phyloP scores from a whole-genome alignment of 306 rosid genomes.

The Pyrus pyrifolia region DNA sequence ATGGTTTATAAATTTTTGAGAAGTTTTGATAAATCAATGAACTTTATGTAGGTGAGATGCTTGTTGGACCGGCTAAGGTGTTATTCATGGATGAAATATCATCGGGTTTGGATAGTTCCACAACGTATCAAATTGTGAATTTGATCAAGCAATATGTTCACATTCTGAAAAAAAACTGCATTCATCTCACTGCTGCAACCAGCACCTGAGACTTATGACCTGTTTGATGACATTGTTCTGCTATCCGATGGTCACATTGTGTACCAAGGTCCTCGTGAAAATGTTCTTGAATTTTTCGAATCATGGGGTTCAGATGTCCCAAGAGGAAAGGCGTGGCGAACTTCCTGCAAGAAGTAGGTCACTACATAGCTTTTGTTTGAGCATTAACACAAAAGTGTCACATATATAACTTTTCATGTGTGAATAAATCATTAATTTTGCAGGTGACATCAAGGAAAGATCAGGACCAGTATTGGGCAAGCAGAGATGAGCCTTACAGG shows the following conservation, averaged over 20 bases:
- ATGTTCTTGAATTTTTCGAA: slow-evolving; percentile 33
- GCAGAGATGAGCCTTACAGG: slow-evolving; percentile 18
- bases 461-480: slow-evolving; percentile 42
- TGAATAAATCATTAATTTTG: no score
- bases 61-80: slow-evolving; percentile 40
- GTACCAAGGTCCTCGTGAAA: slow-evolving; percentile 40
- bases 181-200: slow-evolving; percentile 48
- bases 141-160: slow-evolving; percentile 30
- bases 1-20: no score
- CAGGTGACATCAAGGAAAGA: slow-evolving; percentile 46
- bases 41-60: background rate
- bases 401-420: no score
- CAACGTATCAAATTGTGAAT: slow-evolving; percentile 47
- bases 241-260: slow-evolving; percentile 38
- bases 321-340: slow-evolving; percentile 43
- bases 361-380: no score
- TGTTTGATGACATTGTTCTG: slow-evolving; percentile 42
- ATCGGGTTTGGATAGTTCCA: slow-evolving; percentile 47
- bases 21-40: no score
- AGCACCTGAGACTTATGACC: slow-evolving; percentile 42
- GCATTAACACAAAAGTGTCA: no score
- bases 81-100: slow-evolving; percentile 52
- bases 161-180: slow-evolving; percentile 29
- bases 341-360: slow-evolving; percentile 37
- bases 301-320: slow-evolving; percentile 39